These are phyloP conservation scores for Epithele typhae DNA, from an alignment of 768 basidiomycete species.

Conservation along the genomic window DNA sequence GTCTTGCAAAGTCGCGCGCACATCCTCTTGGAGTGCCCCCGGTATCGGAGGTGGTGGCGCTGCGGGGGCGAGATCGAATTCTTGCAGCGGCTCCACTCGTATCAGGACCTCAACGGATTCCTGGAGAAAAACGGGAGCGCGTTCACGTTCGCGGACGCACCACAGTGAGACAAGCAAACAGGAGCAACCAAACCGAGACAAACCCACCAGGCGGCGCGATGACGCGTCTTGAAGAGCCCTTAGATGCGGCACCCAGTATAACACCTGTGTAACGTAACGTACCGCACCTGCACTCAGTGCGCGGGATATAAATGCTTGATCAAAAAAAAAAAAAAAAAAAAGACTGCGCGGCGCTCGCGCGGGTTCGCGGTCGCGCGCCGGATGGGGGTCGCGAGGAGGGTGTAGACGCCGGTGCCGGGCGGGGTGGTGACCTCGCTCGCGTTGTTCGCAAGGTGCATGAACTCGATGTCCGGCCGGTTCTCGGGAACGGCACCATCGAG, in stretches of 20 bases:
- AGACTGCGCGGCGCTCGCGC: slow-evolving; percentile 21
- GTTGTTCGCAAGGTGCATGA: slow-evolving; percentile 22
- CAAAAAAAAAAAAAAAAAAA: too few species aligned
- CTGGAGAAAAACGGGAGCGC: slow-evolving; percentile 3
- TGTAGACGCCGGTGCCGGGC: slow-evolving; percentile 8
- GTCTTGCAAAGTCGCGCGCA: slow-evolving; percentile 5
- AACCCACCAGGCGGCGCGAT: too few species aligned
- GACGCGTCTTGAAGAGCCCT: too few species aligned
- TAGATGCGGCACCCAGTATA: too few species aligned
- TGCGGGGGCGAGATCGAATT: slow-evolving; percentile 5
- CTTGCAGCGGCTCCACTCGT: slow-evolving; percentile 1
- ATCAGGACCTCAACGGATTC: slow-evolving; percentile 2
- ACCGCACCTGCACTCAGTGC: too few species aligned
- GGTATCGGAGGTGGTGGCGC: slow-evolving; percentile 6
- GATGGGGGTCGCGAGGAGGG: slow-evolving; percentile 20
- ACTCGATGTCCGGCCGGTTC: slow-evolving; percentile 35
- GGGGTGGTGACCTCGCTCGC: slow-evolving; percentile 2
- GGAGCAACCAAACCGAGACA: too few species aligned
- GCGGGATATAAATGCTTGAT: too few species aligned
- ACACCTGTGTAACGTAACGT: too few species aligned
- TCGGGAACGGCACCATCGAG: slow-evolving; percentile 11
- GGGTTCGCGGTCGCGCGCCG: slow-evolving; percentile 28
- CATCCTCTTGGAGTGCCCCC: neutral
- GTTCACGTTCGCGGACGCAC: slow-evolving; percentile 9
- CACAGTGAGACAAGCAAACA: too few species aligned